These are phyloP conservation scores for Papiliotrema terrestris DNA, from an alignment of 1,284 basidiomycete genomes.

Conservation along the genomic window DNA sequence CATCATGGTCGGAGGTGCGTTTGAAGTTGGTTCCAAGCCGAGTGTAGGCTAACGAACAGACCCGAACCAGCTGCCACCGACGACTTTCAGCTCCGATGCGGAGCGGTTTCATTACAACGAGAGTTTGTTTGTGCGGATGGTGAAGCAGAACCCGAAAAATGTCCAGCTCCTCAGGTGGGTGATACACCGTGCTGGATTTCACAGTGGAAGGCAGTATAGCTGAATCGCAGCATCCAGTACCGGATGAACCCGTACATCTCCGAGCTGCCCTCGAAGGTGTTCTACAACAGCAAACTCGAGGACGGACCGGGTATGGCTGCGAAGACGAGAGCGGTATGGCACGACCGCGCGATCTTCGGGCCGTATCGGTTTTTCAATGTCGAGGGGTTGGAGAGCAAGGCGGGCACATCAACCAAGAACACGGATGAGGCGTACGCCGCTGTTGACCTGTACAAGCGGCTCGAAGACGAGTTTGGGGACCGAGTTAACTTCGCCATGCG, in stretches of 20 bases:
- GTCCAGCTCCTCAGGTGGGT: slow-evolving; percentile 85
- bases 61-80: slow-evolving; percentile 95
- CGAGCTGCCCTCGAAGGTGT: slow-evolving; percentile 78
- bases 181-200: not conserved
- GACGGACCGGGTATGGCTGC: slow-evolving; percentile 86
- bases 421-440: slow-evolving; percentile 71
- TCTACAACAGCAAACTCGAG: slow-evolving; percentile 75
- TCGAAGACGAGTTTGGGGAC: slow-evolving; percentile 63
- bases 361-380: slow-evolving; percentile 90
- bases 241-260: slow-evolving; percentile 99
- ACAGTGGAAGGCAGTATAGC: not conserved
- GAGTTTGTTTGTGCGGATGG: slow-evolving; percentile 87
- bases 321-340: slow-evolving; percentile 86
- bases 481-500: slow-evolving; percentile 66
- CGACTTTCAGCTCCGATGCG: slow-evolving; percentile 87
- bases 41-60: slow-evolving; percentile 54
- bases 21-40: not conserved
- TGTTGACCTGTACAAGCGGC: slow-evolving; percentile 70
- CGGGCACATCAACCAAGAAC: slow-evolving; percentile 75
- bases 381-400: slow-evolving; percentile 47
- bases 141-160: slow-evolving; percentile 69
- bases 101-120: slow-evolving; percentile 79
- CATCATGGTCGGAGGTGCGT: slow-evolving; percentile 86
- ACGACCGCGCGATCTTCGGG: slow-evolving; percentile 71
- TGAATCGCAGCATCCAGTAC: slow-evolving; percentile 71